Conservation (phyloP, 371 early-diverging fungal genomes). For the Apophysomyces ossiformis region DNA sequence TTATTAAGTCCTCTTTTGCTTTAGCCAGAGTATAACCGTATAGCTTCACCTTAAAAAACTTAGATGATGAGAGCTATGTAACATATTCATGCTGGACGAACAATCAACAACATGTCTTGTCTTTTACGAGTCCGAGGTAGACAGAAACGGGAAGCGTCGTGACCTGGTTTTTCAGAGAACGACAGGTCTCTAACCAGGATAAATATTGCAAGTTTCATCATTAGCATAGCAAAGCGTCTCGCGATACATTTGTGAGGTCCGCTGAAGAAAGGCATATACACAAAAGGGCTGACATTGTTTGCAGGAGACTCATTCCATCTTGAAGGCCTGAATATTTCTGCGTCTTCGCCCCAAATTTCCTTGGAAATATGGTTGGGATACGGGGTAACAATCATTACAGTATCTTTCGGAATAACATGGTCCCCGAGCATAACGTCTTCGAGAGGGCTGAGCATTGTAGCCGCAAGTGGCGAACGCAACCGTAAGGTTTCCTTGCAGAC, state of each 20-base stretch:
- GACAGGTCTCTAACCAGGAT: constrained; percentile 36
- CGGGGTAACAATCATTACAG: constrained; percentile 43
- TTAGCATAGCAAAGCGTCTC: constrained; percentile 42
- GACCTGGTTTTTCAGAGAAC: constrained; percentile 41
- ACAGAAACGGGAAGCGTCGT: too few species aligned
- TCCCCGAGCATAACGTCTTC: constrained; percentile 44
- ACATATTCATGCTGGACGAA: too few species aligned
- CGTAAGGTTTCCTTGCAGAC: constrained; percentile 60
- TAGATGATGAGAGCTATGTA: too few species aligned
- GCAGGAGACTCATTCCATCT: constrained; percentile 56
- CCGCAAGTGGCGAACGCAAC: constrained; percentile 55
- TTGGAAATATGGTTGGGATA: constrained; percentile 51
- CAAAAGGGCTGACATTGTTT: constrained; percentile 38
- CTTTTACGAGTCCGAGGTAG: too few species aligned
- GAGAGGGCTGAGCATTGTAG: constrained; percentile 42
- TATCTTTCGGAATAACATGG: constrained; percentile 59
- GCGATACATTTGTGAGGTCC: constrained; percentile 56
- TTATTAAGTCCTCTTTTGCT: too few species aligned
- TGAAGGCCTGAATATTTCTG: constrained; percentile 64
- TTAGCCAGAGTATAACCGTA: too few species aligned
- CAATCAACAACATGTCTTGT: too few species aligned
- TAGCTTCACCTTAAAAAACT: too few species aligned
- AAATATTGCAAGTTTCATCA: constrained; percentile 43
- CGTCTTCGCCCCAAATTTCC: constrained; percentile 70
- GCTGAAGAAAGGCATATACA: constrained; percentile 65